A percentile compares a stretch with the other conserved stretches of the same genome.
These are phyloP conservation scores for Calonectria honghensis DNA, from an alignment of 2,329 filamentous ascomycete genomes.

Conservation along the genomic window DNA sequence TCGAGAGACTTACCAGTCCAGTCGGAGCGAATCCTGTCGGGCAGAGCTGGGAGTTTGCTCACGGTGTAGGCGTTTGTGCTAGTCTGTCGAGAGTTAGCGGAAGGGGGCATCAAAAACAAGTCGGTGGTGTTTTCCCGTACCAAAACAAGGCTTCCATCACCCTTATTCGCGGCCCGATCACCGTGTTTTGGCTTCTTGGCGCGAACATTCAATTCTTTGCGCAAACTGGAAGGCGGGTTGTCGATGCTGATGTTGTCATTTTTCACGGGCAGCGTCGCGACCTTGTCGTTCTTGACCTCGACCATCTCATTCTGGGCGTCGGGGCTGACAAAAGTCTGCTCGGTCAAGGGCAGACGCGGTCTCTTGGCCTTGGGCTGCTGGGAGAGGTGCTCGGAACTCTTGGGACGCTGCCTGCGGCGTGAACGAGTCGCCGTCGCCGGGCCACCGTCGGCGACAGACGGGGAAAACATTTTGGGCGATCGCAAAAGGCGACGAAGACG, in stretches of 20 bases:
- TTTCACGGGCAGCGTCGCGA: conserved; percentile 66
- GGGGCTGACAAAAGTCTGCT: conserved; percentile 74
- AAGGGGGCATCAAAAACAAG: conserved; percentile 44
- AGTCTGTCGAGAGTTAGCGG: conserved; percentile 72
- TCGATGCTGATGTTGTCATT: conserved; percentile 69
- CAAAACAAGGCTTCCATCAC: conserved; percentile 80
- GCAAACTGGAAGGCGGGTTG: conserved; percentile 61
- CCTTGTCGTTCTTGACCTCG: conserved; percentile 73
- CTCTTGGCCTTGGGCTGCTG: conserved; percentile 79
- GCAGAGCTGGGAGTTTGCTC: conserved; percentile 88
- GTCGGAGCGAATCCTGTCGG: conserved; percentile 82
- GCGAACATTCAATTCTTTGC: conserved; percentile 75
- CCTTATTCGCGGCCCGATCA: conserved; percentile 77
- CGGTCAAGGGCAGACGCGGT: conserved; percentile 74
- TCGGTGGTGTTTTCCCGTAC: conserved; percentile 64
- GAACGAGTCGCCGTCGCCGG: conserved; percentile 75
- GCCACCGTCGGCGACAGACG: conserved; percentile 70
- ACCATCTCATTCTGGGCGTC: conserved; percentile 71
- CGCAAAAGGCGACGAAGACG: conserved; percentile 44
- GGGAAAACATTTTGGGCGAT: conserved; percentile 74
- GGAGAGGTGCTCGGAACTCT: conserved; percentile 71
- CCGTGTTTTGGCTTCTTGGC: conserved; percentile 78
- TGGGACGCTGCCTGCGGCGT: conserved; percentile 77
- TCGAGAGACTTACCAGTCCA: conserved; percentile 75
- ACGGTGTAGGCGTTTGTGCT: conserved; percentile 90